phyloP scores from a whole-genome alignment of 306 rosid genomes.

The Cicer pinnatifidum region DNA sequence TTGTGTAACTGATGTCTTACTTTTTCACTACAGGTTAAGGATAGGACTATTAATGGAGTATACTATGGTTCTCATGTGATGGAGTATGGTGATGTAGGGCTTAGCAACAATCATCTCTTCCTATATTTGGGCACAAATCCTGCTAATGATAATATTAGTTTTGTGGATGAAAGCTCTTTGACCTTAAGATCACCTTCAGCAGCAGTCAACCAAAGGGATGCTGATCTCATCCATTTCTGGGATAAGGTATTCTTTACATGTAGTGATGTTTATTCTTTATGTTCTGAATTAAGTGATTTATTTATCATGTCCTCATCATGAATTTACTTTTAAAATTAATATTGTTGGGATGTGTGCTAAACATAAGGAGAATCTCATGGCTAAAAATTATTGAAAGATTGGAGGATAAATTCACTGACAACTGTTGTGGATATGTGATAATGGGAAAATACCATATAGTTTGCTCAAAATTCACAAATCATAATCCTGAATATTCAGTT shows the following conservation, averaged over 20 bases:
- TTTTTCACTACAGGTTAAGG: slow-evolving; percentile 68
- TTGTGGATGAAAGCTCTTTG: slow-evolving; percentile 67
- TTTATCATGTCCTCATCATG: not conserved
- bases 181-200: slow-evolving; percentile 61
- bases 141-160: slow-evolving; percentile 82
- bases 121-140: slow-evolving; percentile 86
- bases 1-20: slow-evolving; percentile 20
- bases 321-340: not conserved
- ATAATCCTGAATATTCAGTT: too few relatives aligned
- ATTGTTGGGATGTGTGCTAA: slow-evolving; percentile 15
- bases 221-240: slow-evolving; percentile 98
- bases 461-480: not conserved
- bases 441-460: not conserved
- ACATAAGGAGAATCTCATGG: not conserved
- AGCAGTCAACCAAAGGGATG: slow-evolving; percentile 87
- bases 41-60: slow-evolving; percentile 59
- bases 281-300: slow-evolving; percentile 28
- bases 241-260: slow-evolving; percentile 61
- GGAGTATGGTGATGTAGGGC: slow-evolving; percentile 78
- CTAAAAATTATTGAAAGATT: not conserved
- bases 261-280: slow-evolving; percentile 8
- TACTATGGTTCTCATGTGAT: slow-evolving; percentile 89
- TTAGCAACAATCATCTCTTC: slow-evolving; percentile 57
- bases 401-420: slow-evolving; percentile 7
- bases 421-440: not conserved